Percentiles rank a stretch among this genome's conserved stretches.
These are phyloP conservation scores for Alternaria angustiovoidea DNA, from an alignment of 2,329 filamentous ascomycete species.

Conservation along the genomic window DNA sequence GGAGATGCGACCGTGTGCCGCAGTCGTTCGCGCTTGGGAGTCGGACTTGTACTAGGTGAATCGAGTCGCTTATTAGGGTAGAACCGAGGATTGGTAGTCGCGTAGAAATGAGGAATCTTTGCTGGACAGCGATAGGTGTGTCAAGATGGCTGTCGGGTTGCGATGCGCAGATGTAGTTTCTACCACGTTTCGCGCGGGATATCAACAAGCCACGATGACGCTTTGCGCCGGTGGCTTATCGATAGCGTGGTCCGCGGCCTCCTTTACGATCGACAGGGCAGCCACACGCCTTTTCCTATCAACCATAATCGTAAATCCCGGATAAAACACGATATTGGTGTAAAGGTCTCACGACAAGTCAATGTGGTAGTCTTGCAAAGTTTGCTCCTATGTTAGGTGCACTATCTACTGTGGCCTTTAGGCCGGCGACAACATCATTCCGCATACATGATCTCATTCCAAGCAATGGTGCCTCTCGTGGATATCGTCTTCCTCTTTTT, in stretches of 20 bases:
- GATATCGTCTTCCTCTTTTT: conserved; percentile 30
- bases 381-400: conserved; percentile 21
- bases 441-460: conserved; percentile 23
- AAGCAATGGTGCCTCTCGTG: conserved; percentile 24
- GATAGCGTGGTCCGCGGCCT: conserved; percentile 12
- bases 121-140: background rate
- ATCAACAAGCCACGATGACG: conserved; percentile 10
- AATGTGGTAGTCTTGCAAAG: background rate
- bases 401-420: conserved; percentile 29
- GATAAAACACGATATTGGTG: no score
- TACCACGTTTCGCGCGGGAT: conserved; percentile 29
- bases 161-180: conserved; percentile 9
- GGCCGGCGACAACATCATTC: conserved; percentile 7
- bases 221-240: conserved; percentile 19
- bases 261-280: background rate
- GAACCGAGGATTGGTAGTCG: background rate
- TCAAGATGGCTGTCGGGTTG: conserved; percentile 7
- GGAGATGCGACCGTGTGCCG: background rate
- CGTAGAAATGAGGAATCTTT: background rate
- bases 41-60: background rate
- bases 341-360: background rate
- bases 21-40: conserved; percentile 7
- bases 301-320: background rate
- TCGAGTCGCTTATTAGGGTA: background rate
- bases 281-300: background rate